Evolutionary conservation across 768 basidiomycete species (phyloP).

Genomic region (Pleurotus djamor): DNA sequence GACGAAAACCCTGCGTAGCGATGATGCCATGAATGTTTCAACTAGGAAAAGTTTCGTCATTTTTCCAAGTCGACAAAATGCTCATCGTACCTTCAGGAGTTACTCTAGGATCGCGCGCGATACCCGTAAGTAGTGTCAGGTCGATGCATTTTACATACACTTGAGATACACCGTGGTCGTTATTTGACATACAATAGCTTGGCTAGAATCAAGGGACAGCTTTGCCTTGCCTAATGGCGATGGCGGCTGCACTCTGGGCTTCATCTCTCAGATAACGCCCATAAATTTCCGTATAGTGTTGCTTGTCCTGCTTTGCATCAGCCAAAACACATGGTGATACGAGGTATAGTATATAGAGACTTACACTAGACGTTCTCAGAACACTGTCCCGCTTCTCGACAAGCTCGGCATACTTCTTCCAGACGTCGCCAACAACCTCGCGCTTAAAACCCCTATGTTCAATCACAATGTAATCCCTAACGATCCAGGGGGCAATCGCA

Average conservation of each 20-base stretch:
- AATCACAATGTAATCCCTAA: constrained; percentile 41
- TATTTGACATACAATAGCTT: no score
- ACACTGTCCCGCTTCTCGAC: constrained; percentile 45
- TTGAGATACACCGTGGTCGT: no score
- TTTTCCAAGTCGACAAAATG: no score
- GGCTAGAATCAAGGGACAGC: neutral
- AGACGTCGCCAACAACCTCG: constrained; percentile 37
- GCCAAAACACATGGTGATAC: neutral
- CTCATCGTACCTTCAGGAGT: no score
- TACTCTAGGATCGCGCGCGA: no score
- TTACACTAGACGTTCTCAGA: constrained; percentile 39
- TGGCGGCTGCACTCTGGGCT: constrained; percentile 39
- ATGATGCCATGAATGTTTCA: neutral
- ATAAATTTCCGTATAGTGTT: constrained; percentile 47
- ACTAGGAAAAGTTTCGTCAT: no score
- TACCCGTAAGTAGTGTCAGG: no score
- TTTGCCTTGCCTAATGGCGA: neutral
- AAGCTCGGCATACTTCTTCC: constrained; percentile 40
- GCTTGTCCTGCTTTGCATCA: constrained; percentile 23
- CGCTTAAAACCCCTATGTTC: constrained; percentile 48
- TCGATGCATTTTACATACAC: no score
- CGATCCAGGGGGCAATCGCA: constrained; percentile 54
- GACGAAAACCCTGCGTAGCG: neutral
- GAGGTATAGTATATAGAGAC: constrained; percentile 4
- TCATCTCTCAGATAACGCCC: constrained; percentile 57